phyloP scores from a whole-genome alignment of 2,329 filamentous ascomycete genomes.

The Hirsutella rhossiliensis region DNA sequence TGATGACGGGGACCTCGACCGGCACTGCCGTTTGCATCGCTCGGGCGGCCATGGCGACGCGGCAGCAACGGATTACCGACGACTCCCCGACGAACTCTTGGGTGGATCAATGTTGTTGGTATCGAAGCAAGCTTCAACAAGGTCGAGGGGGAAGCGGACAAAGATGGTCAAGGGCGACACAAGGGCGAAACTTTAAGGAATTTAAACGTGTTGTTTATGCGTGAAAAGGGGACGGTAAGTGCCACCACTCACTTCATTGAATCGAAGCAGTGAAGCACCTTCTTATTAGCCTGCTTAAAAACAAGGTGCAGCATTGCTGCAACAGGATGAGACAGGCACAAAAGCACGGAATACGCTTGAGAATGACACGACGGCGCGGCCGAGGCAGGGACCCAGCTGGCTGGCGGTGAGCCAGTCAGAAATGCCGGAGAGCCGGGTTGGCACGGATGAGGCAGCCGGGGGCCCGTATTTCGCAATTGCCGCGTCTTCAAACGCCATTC shows the following conservation, averaged over 20 bases:
- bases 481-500: conserved; percentile 4
- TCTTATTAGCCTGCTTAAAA: not conserved
- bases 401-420: conserved; percentile 5
- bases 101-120: not conserved
- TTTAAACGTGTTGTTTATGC: not conserved
- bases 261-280: not conserved
- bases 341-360: conserved; percentile 1
- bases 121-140: not conserved
- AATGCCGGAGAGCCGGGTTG: not conserved
- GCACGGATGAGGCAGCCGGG: conserved; percentile 6
- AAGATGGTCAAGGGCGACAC: not conserved
- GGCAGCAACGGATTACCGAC: not conserved
- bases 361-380: conserved; percentile 1
- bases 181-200: not conserved
- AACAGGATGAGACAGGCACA: not conserved
- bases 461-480: conserved; percentile 8
- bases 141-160: not conserved
- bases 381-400: not conserved
- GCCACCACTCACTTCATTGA: not conserved
- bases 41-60: conserved; percentile 14
- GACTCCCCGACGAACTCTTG: not conserved
- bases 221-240: not conserved
- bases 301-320: not conserved
- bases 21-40: conserved; percentile 12
- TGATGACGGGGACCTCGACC: conserved; percentile 11